Evolutionary conservation across 1,139 yeast species (phyloP), one percentile per base, ranked within the genome.

Genomic region (Hansenula sp.): DNA sequence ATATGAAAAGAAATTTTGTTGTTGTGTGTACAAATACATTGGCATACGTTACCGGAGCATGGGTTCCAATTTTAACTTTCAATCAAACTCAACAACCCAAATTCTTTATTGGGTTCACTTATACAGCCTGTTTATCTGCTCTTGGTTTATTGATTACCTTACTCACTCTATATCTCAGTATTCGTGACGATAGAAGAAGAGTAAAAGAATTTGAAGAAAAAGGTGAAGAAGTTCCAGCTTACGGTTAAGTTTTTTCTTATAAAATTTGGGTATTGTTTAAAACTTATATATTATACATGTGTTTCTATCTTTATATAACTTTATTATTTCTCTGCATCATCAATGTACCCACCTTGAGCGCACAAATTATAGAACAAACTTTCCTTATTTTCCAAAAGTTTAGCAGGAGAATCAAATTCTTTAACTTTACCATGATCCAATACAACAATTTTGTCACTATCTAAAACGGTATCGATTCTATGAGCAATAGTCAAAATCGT

Each of bases 401-500:
- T 70, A 24, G 64, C 59, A 0, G 93, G 93, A 2, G 79, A 58
- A 48, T 81, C 96, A 62, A 81, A 86, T 62, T 87, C 95, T 32
- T 71, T 74, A 10, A 86, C 74, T 47, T 70, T 68, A 8, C 96
- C 96, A 30, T 71, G 68, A 39, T 84, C 91, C 47, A 88, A 67
- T 3, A 84, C 84, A 38, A 84, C 66, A 39, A 88, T 84, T 45
- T 75, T 73, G 55, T 88, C 96, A 56, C 85, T 81, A 54, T 85
- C 93, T 73, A 86, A 68, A 40, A 88, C 87, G 0, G 96, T 88
- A 53, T 88, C 89, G 45, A 88, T 71, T 46, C 96, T 72, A 57
- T 87, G 96, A 0, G 96, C 96, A 54, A 87, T 85, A 0, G 94
- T 85, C 40, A 87, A 65, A 47, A 86, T 84, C 0, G 95, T 86